Evolutionary conservation across 768 basidiomycete species (phyloP).

Genomic region (Phaeotremella skinneri): DNA sequence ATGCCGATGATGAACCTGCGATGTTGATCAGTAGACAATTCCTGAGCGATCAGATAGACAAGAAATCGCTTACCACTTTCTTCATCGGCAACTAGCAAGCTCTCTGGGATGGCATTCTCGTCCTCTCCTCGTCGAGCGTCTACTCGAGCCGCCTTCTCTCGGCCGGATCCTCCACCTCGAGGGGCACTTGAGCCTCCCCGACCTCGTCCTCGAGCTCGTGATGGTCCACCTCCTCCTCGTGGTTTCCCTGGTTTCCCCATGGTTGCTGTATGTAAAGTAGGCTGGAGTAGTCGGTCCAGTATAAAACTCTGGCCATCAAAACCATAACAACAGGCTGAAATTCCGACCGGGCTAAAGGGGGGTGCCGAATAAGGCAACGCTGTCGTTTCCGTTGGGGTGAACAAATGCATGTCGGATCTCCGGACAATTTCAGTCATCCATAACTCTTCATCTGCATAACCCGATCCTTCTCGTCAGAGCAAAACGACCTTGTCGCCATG

Average conservation of each 20-base stretch:
- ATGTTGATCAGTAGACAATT: background rate
- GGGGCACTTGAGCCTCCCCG: constrained; percentile 9
- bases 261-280: background rate
- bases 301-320: too few species aligned
- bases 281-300: background rate
- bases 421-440: background rate
- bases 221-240: constrained; percentile 19
- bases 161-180: constrained; percentile 22
- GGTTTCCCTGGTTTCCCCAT: constrained; percentile 47
- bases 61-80: constrained; percentile 7
- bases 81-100: constrained; percentile 20
- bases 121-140: constrained; percentile 6
- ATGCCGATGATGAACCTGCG: constrained; percentile 8
- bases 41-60: too few species aligned
- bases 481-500: constrained; percentile 18
- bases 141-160: constrained; percentile 20
- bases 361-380: too few species aligned
- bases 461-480: too few species aligned
- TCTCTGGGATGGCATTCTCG: constrained; percentile 19
- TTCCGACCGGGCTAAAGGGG: too few species aligned
- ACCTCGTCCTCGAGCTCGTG: constrained; percentile 19
- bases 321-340: too few species aligned
- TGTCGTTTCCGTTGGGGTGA: too few species aligned
- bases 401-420: too few species aligned
- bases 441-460: background rate